Percentiles rank a stretch among this genome's conserved stretches.
Evolutionary conservation across 768 basidiomycete genomes (phyloP).

Genomic region (Hydnum rufescens): DNA sequence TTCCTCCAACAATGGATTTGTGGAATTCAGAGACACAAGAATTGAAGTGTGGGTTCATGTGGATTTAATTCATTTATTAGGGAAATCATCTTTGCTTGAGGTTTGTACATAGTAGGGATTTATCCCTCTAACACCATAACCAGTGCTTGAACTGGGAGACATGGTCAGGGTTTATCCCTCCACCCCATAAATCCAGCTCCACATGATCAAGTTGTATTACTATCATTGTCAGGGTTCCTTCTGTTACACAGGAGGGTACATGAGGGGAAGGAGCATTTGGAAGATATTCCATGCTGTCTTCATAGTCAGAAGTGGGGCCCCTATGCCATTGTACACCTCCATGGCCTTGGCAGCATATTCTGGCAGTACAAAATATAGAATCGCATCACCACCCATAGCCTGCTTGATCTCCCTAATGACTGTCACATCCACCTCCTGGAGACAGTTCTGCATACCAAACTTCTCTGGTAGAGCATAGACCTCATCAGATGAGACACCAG

Average conservation of each 20-base stretch:
- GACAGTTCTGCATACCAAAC: constrained; percentile 17
- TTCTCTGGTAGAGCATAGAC: constrained; percentile 14
- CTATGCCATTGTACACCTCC: constrained; percentile 12
- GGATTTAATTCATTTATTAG: not conserved
- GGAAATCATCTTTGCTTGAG: not conserved
- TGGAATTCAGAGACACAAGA: not conserved
- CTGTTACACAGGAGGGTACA: constrained; percentile 6
- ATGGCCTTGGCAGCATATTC: constrained; percentile 16
- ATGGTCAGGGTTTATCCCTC: not conserved
- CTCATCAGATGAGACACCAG: constrained; percentile 20
- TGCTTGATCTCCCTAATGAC: constrained; percentile 17
- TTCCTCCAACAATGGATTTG: too few relatives aligned
- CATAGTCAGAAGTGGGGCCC: constrained; percentile 10
- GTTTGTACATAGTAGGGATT: not conserved
- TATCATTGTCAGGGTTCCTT: not conserved
- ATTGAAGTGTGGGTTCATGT: not conserved
- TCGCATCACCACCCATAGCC: constrained; percentile 10
- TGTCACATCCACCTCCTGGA: constrained; percentile 14
- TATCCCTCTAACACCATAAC: not conserved
- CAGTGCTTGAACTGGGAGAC: not conserved
- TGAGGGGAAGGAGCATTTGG: constrained; percentile 11
- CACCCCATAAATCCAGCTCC: not conserved
- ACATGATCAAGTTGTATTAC: not conserved
- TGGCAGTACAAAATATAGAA: constrained; percentile 18
- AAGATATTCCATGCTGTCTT: constrained; percentile 19